Evolutionary conservation across 169 alveolate genomes (phyloP).

Genomic region (Plasmodium blacklocki): DNA sequence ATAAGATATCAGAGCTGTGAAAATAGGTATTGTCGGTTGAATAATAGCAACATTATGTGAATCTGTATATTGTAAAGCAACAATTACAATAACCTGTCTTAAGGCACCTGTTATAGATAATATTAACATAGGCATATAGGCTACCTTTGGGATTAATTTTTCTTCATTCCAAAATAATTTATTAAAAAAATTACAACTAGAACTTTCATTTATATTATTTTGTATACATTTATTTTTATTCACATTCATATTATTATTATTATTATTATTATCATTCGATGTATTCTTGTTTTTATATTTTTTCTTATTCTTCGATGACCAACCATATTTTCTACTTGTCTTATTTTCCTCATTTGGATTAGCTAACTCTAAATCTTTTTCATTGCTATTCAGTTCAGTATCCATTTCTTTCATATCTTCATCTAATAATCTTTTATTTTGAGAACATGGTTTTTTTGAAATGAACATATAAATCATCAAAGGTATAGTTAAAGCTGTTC

Average conservation of each 20-base stretch:
- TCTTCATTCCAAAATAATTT: conserved; percentile 24
- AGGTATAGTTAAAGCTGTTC: conserved; percentile 49
- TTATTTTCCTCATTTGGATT: background rate
- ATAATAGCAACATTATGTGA: conserved; percentile 75
- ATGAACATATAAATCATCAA: conserved; percentile 37
- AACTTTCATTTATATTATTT: conserved; percentile 6
- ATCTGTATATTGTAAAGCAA: conserved; percentile 76
- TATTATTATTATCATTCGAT: conserved; percentile 5
- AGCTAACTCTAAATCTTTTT: conserved; percentile 9
- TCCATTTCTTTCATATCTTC: background rate
- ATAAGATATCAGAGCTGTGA: conserved; percentile 80
- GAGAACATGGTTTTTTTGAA: conserved; percentile 35
- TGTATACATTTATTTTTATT: background rate
- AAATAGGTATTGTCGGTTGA: conserved; percentile 79
- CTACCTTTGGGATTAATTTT: conserved; percentile 49
- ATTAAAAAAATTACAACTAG: conserved; percentile 14
- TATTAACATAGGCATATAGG: conserved; percentile 54
- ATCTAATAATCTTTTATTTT: conserved; percentile 50
- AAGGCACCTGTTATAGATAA: conserved; percentile 78
- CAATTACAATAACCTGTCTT: conserved; percentile 77
- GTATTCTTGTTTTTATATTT: background rate
- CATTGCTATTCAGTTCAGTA: background rate
- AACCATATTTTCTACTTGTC: no score
- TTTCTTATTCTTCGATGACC: background rate
- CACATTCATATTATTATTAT: background rate